These are phyloP conservation scores for Eimeria praecox DNA, from an alignment of 169 alveolate species.

Conservation along the genomic window DNA sequence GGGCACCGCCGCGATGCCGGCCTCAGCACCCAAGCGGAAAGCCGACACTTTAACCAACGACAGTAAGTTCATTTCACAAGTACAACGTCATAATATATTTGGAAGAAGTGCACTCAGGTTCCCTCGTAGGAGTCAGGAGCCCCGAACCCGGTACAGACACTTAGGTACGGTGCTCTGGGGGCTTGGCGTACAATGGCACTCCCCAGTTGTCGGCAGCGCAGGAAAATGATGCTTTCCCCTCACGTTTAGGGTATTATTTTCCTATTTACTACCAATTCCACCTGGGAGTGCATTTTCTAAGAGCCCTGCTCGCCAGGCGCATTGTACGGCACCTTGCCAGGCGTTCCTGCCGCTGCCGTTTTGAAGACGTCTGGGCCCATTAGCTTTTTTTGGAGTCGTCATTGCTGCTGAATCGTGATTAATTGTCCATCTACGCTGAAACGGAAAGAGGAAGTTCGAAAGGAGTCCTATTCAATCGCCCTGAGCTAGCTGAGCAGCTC, in stretches of 20 bases:
- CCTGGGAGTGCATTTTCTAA: not conserved
- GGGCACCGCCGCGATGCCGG: conserved; percentile 4
- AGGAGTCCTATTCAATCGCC: not conserved
- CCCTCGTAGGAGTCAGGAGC: not conserved
- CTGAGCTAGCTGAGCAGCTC: not conserved
- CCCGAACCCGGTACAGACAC: not conserved
- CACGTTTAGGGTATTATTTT: not conserved
- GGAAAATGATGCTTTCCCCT: not conserved
- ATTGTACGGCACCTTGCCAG: conserved; percentile 3
- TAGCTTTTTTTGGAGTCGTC: not conserved
- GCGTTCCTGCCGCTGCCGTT: not conserved
- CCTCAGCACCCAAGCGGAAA: not conserved
- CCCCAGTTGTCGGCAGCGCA: conserved; percentile 17
- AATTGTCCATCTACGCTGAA: not conserved
- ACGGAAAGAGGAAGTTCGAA: not conserved
- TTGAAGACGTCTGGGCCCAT: not conserved
- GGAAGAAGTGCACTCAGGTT: not conserved
- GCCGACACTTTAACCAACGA: not conserved
- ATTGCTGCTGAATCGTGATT: not conserved
- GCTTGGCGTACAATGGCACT: conserved; percentile 8
- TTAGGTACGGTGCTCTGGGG: conserved; percentile 38
- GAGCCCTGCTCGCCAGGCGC: not conserved
- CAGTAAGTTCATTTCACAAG: not conserved
- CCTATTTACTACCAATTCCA: not conserved
- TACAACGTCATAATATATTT: not conserved